Base-by-base conservation (phyloP, 495 filamentous ascomycete species). In the Talaromyces wortmannii region DNA sequence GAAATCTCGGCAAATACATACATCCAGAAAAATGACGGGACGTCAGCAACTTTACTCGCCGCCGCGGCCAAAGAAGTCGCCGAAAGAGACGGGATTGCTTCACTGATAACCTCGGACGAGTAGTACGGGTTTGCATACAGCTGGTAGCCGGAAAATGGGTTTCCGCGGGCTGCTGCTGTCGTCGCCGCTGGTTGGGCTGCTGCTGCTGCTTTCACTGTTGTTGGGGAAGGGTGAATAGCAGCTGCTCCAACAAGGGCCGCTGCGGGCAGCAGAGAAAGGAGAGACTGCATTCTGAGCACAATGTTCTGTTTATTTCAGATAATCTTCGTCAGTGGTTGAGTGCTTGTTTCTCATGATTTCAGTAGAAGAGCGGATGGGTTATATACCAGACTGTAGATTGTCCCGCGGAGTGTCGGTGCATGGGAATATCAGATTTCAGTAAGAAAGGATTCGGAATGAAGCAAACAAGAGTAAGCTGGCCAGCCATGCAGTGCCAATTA, bases 11-110 rank as follows among this genome's bases (percentile, higher is more conserved):
- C 3, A 11, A 56, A 30, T 49, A 56, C 81, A 70, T 70, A 84
- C 81, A 89, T 73, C 87, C 87, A 90, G 55, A 83, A 66, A 72
- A 89, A 90, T 50, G 79, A 83, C 43, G 83, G 84, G 46, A 87
- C 72, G 15, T 88, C 69, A 48, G 85, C 86, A 42, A 85, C 85
- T 59, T 67, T 65, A 42, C 66, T 76, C 0, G 71, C 73, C 23
- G 65, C 67, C 23, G 63, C 60, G 6, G 66, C 67, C 7, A 79
- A 48, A 45, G 73, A 55, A 30, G 36, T 40, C 3, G 60, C 69
- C 5, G 66, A 65, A 57, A 74, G 61, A 5, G 79, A 78, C 5
- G 81, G 80, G 13, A 84, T 73, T 10, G 81, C 81, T 7, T 68
- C 66, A 29, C 61, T 64, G 18, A 66, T 66, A 30, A 84, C 73